Evolutionary conservation across 106 monocot species (phyloP), one percentile per base, ranked within the genome.

Genomic region (Allium cepa): DNA sequence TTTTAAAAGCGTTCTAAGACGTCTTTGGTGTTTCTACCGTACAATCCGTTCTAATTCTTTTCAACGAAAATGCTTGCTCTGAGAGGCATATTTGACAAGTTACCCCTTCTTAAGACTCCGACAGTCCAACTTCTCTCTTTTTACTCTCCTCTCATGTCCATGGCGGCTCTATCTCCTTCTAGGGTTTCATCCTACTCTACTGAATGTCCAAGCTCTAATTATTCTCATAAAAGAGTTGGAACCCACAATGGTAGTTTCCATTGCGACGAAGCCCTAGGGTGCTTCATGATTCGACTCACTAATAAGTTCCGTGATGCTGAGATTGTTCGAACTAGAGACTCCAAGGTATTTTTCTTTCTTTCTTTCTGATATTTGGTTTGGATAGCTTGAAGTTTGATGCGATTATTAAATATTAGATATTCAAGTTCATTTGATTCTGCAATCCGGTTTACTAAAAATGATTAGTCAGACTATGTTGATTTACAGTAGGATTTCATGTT

Each of bases 221-320:
- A 8, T 14, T 26, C 63, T 28, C 16, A 14, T 63, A 66, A 66
- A 50, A 49, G 66, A 15, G 84, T 94, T 14, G 93, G 93, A 46
- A 94, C 93, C 68, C 93, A 94, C 82, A 86, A 90, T 53, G 93
- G 93, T 27, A 84, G 76, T 73, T 94, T 94, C 84, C 93, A 94
- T 84, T 94, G 93, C 77, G 93, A 94, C 57, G 93, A 94, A 76
- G 93, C 93, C 65, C 93, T 94, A 53, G 93, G 84, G 8, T 90
- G 93, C 82, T 90, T 87, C 76, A 75, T 94, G 82, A 89, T 94
- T 64, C 93, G 93, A 75, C 93, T 94, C 63, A 94, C 93, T 50
- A 53, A 52, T 71, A 84, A 90, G 75, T 94, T 94, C 77, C 22
- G 72, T 56, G 78, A 71, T 50, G 79, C 93, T 27, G 84, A 94